Percentiles rank a stretch among this genome's conserved stretches.
phyloP scores from a whole-genome alignment of 2,329 filamentous ascomycete genomes.

The Trichoderma sp. region DNA sequence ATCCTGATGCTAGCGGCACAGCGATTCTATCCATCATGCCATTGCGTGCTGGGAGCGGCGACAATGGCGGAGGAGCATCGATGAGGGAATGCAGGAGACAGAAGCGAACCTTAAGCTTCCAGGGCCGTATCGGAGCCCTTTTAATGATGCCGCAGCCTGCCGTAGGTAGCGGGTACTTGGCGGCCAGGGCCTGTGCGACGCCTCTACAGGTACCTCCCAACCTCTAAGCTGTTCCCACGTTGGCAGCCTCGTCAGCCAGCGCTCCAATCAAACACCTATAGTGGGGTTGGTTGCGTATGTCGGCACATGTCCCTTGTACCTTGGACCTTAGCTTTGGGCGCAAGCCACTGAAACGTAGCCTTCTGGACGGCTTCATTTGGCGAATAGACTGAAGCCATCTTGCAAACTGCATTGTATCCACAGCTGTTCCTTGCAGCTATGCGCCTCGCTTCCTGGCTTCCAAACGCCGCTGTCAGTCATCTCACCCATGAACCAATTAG shows the following conservation, averaged over 20 bases:
- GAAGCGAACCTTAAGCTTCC: background rate
- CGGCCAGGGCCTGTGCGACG: background rate
- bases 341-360: constrained; percentile 24
- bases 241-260: constrained; percentile 5
- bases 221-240: background rate
- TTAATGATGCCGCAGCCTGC: constrained; percentile 1
- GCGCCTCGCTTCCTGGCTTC: constrained; percentile 9
- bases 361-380: constrained; percentile 12
- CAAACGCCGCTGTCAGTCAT: constrained; percentile 7
- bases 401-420: background rate
- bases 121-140: background rate
- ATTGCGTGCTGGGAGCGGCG: constrained; percentile 14
- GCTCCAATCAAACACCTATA: constrained; percentile 16
- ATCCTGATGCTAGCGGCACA: background rate
- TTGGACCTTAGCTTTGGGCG: background rate
- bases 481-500: constrained; percentile 22
- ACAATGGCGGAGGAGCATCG: background rate
- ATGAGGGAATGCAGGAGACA: background rate
- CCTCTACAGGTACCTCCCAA: background rate
- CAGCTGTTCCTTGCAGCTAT: constrained; percentile 13
- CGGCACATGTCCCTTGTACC: background rate
- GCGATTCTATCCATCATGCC: constrained; percentile 19
- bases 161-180: background rate
- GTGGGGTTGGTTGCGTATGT: constrained; percentile 11
- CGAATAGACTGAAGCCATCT: constrained; percentile 6